Evolutionary conservation across 2,329 filamentous ascomycete species (phyloP).

Genomic region (Arthrobotrys musiformis): DNA sequence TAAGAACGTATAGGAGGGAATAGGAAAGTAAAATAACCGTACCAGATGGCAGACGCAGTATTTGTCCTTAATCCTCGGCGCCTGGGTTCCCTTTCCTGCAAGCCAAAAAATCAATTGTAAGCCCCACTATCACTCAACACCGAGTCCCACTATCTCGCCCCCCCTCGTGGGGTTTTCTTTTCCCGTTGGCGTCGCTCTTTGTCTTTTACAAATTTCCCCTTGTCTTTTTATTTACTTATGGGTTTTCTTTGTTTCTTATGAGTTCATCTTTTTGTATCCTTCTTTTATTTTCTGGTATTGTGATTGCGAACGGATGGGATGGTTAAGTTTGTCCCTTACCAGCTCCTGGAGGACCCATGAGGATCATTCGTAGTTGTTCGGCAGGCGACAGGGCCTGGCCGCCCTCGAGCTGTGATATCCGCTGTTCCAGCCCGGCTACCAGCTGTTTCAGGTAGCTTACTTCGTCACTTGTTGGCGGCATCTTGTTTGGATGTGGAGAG

Average conservation of each 20-base stretch:
- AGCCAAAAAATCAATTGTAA: conserved; percentile 53
- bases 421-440: conserved; percentile 83
- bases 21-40: too few relatives aligned
- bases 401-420: conserved; percentile 84
- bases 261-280: neutral
- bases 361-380: conserved; percentile 88
- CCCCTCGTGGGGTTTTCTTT: too few relatives aligned
- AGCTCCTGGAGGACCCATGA: conserved; percentile 96
- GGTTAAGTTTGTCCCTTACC: conserved; percentile 71
- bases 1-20: too few relatives aligned
- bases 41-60: conserved; percentile 97
- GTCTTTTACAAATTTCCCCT: neutral
- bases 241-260: neutral
- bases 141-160: neutral
- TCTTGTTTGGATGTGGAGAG: conserved; percentile 66
- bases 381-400: conserved; percentile 67
- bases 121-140: conserved; percentile 39
- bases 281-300: neutral
- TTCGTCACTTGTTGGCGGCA: conserved; percentile 89
- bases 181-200: neutral
- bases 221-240: neutral
- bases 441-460: conserved; percentile 86
- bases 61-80: conserved; percentile 97
- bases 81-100: conserved; percentile 97
- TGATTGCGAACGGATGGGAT: neutral